Evolutionary conservation across 768 basidiomycete genomes (phyloP).

Genomic region (Agrocybe pediades): DNA sequence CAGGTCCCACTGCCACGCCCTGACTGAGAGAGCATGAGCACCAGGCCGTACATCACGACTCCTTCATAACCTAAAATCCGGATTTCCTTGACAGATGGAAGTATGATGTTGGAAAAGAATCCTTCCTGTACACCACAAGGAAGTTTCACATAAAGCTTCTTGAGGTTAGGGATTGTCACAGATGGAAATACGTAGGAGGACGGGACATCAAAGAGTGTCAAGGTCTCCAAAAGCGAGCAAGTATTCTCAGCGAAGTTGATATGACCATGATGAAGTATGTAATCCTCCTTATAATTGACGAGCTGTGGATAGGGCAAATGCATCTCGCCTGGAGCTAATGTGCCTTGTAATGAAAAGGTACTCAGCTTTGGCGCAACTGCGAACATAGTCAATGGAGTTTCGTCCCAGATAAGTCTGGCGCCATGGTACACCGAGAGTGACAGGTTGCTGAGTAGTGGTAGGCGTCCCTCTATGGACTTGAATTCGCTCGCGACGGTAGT

Average conservation of each 20-base stretch:
- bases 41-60: slow-evolving; percentile 16
- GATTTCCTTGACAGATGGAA: slow-evolving; percentile 25
- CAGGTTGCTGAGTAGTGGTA: slow-evolving; percentile 19
- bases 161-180: slow-evolving; percentile 19
- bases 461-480: slow-evolving; percentile 20
- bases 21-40: slow-evolving; percentile 15
- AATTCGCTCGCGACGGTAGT: slow-evolving; percentile 18
- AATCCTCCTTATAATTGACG: slow-evolving; percentile 21
- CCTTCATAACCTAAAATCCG: slow-evolving; percentile 12
- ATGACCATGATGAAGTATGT: slow-evolving; percentile 12
- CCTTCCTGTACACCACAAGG: slow-evolving; percentile 11
- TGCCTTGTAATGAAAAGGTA: slow-evolving; percentile 19
- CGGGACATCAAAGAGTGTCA: slow-evolving; percentile 23
- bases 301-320: slow-evolving; percentile 23
- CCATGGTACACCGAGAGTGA: slow-evolving; percentile 4
- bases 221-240: slow-evolving; percentile 13
- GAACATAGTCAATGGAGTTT: slow-evolving; percentile 20
- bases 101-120: slow-evolving; percentile 19
- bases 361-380: slow-evolving; percentile 22
- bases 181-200: slow-evolving; percentile 15
- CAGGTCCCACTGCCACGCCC: slow-evolving; percentile 6
- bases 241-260: slow-evolving; percentile 13
- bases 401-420: too few relatives aligned
- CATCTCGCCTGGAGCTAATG: slow-evolving; percentile 12
- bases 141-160: slow-evolving; percentile 22